Conservation (phyloP, 495 filamentous ascomycete genomes). For the Letharia lupina region DNA sequence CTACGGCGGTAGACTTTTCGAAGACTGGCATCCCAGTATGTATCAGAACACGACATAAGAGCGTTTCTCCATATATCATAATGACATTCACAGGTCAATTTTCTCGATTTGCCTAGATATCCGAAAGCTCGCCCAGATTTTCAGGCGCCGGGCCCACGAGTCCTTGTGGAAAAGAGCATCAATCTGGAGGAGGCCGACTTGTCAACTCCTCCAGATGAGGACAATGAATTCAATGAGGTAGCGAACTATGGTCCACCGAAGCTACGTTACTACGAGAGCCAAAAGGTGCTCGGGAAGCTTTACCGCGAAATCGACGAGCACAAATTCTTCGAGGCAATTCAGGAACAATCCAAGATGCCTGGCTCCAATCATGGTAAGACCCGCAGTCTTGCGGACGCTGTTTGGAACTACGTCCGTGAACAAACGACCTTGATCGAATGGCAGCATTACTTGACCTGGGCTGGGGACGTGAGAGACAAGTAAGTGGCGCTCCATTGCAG, state of each 20-base stretch:
- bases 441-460: slow-evolving; percentile 33
- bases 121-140: slow-evolving; percentile 49
- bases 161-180: slow-evolving; percentile 42
- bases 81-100: slow-evolving; percentile 32
- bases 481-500: slow-evolving; percentile 29
- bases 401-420: slow-evolving; percentile 40
- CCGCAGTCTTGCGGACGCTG: slow-evolving; percentile 13
- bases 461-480: slow-evolving; percentile 45
- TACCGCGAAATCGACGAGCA: slow-evolving; percentile 69
- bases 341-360: slow-evolving; percentile 28
- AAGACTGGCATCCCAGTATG: slow-evolving; percentile 67
- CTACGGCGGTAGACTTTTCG: slow-evolving; percentile 72
- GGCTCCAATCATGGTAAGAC: background rate
- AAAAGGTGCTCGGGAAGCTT: slow-evolving; percentile 62
- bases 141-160: slow-evolving; percentile 56
- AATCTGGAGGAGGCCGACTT: slow-evolving; percentile 33
- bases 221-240: slow-evolving; percentile 48
- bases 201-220: slow-evolving; percentile 26
- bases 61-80: background rate
- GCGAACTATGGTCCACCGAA: slow-evolving; percentile 29
- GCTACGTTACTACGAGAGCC: slow-evolving; percentile 53
- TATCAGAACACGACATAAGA: background rate
- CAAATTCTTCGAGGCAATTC: slow-evolving; percentile 52
- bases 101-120: slow-evolving; percentile 36
- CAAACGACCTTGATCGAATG: slow-evolving; percentile 38